Evolutionary conservation across 169 alveolate genomes (phyloP), one percentile per base, ranked within the genome.

Genomic region (Plasmodium billcollinsi): DNA sequence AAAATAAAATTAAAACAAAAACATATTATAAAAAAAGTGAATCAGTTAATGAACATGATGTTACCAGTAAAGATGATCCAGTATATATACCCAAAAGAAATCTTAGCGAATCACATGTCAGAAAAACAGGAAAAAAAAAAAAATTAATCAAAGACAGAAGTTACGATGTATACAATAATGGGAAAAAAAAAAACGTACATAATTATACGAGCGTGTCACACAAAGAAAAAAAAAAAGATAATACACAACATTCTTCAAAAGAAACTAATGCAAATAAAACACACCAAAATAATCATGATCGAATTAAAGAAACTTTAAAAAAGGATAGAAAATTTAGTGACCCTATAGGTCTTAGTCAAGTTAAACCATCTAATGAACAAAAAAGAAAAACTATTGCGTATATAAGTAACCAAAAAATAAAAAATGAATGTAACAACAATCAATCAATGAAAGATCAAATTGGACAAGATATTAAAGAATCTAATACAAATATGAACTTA

Each of bases 1-100:
- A 73, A 56, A 83, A 83, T 69, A 83, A 83, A 47, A 52, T n/a
- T 18, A 83, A 83, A 43, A 8, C 15, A 39, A 83, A 70, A 69
- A 83, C 47, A 20, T 45, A 29, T 24, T 54, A 69, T 69, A 83
- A 83, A 39, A 69, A 33, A 20, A 69, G 83, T 21, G 67, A 66
- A 65, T 78, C 76, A 14, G 76, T 50, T 6, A 29, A 78, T 63
- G 89, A 78, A 2, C 73, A 65, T 14, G 14, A 65, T 14, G 14
- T 62, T 43, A 50, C 69, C n/a, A 49, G 67, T 15, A 66, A 33
- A 29, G 78, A 65, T 18, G 49, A 78, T 9, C 45, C 29, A 33
- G 26, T 15, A 14, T 26, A 43, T 20, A 73, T 49, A 21, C 47
- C 59, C 15, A 65, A 70, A 66, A 78, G 89, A 78, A 78, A 78